phyloP scores from a whole-genome alignment of 2,329 filamentous ascomycete genomes.

The Phyllosticta paracitricarpa region DNA sequence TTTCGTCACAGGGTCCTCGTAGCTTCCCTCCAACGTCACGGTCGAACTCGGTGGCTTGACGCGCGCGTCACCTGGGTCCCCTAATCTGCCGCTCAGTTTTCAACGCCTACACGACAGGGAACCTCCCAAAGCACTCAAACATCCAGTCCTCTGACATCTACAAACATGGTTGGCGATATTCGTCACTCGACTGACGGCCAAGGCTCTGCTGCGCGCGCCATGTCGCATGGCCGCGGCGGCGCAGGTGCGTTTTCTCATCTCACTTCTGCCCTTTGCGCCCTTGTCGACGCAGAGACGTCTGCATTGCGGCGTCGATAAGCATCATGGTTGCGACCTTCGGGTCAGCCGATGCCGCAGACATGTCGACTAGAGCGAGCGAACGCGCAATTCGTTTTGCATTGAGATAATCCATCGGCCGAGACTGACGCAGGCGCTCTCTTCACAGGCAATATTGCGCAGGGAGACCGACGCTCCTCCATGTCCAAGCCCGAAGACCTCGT shows the following conservation, averaged over 20 bases:
- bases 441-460: slow-evolving; percentile 38
- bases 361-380: not conserved
- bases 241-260: slow-evolving; percentile 41
- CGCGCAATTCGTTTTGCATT: not conserved
- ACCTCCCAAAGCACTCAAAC: not conserved
- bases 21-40: not conserved
- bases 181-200: slow-evolving; percentile 14
- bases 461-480: slow-evolving; percentile 21
- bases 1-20: not conserved
- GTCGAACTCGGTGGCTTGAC: not conserved
- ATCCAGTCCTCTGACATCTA: not conserved
- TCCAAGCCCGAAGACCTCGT: slow-evolving; percentile 48
- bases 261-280: not conserved
- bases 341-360: not conserved
- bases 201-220: slow-evolving; percentile 18
- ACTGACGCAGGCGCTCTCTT: not conserved
- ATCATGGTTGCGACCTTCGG: not conserved
- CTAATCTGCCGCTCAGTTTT: not conserved
- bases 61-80: not conserved
- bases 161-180: slow-evolving; percentile 9
- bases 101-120: not conserved
- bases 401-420: not conserved
- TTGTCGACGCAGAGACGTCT: not conserved
- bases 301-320: not conserved
- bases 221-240: slow-evolving; percentile 66